Base-by-base conservation (phyloP, 2,329 filamentous ascomycete genomes). In the Plectosphaerella sp. region DNA sequence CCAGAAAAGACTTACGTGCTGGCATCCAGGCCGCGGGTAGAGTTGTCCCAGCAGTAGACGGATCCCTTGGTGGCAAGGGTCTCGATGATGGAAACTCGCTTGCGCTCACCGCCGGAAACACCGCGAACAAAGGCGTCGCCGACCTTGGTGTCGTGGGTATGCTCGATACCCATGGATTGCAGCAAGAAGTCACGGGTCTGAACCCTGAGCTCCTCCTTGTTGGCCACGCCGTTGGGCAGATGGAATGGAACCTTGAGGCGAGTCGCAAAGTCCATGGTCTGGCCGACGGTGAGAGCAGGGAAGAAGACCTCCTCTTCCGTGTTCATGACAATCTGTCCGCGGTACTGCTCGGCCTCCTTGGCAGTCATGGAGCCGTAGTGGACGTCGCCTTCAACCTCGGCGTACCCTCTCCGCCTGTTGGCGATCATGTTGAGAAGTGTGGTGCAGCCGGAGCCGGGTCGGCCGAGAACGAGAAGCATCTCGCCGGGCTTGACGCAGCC, bases 401-500 rank as follows among this genome's bases (percentile, higher is more conserved):
- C 72, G 58, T 79, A 89, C 3, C 85, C 85, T 5, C 67, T 68
- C 37, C 85, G 72, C 51, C 80, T 77, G 60, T 90, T 90, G 48
- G 84, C 76, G 5, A 91, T 73, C 59, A 87, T 74, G 60, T 87
- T 90, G 45, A 91, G 72, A 15, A 91, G 73, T 0, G 86, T 87
- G 0, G 86, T 88, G 64, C 87, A 91, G 35, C 86, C 86, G 3
- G 83, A 76, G 0, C 86, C 87, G 0, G 87, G 86, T 1, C 85
- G 76, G 3, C 87, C 87, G 0, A 89, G 72, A 0, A 89, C 85
- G 1, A 89, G 70, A 1, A 88, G 67, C 86, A 89, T 88, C 66
- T 89, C 85, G 18, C 86, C 87, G 0, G 86, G 86, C 63, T 85
- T 84, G 48, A 90, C 82, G 58, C 84, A 88, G 11, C 87, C 87